A percentile compares a stretch with the other conserved stretches of the same genome.
Conservation (phyloP, 192 early-diverging fungal genomes). For the Rhizophagus prolifer region DNA sequence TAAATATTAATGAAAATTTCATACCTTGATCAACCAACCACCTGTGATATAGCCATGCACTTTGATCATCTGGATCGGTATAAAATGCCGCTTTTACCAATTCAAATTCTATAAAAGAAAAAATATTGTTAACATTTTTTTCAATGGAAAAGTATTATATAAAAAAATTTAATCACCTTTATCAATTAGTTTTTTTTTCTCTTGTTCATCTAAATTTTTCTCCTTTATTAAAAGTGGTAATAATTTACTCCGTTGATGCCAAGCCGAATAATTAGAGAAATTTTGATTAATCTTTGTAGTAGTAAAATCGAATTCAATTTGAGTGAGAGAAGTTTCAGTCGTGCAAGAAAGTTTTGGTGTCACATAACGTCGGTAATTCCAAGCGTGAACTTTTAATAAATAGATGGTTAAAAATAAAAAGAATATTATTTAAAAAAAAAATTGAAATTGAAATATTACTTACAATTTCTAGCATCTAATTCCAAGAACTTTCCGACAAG, state of each 20-base stretch:
- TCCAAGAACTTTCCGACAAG: constrained; percentile 79
- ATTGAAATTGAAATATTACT: constrained; percentile 15
- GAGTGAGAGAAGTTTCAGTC: constrained; percentile 37
- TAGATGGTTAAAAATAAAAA: neutral
- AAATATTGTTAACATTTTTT: too few species aligned
- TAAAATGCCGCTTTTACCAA: constrained; percentile 88
- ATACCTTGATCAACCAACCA: constrained; percentile 82
- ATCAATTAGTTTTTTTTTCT: constrained; percentile 27
- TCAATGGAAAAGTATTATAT: neutral
- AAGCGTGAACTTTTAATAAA: constrained; percentile 78
- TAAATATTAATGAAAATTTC: neutral
- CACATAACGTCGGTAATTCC: constrained; percentile 95
- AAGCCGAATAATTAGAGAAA: constrained; percentile 98
- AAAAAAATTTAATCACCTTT: too few species aligned
- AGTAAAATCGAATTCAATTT: constrained; percentile 84
- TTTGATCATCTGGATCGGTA: constrained; percentile 96
- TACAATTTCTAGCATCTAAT: constrained; percentile 92
- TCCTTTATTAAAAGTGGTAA: constrained; percentile 55
- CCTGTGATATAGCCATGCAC: constrained; percentile 94
- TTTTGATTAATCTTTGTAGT: constrained; percentile 86
- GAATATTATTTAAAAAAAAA: constrained; percentile 4
- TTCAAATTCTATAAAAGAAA: constrained; percentile 64
- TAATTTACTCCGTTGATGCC: constrained; percentile 92
- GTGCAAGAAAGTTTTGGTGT: constrained; percentile 48
- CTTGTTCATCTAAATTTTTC: constrained; percentile 43